Conservation (phyloP, 192 early-diverging fungal genomes). For the Umbelopsis sp. region DNA sequence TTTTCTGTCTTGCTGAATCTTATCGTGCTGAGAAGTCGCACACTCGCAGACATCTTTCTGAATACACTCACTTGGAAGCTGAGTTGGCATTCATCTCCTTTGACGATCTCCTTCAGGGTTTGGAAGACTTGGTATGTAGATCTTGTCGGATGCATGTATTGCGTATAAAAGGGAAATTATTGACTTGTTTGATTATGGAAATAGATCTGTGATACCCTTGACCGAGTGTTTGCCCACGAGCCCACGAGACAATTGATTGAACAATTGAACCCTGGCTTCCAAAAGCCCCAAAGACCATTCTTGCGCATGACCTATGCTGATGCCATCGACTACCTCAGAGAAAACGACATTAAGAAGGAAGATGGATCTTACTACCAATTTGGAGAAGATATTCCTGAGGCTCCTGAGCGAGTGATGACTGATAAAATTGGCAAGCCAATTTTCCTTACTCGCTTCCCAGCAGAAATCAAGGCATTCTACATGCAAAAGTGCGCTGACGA, state of each 20-base stretch:
- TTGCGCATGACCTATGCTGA: conserved; percentile 95
- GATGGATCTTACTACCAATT: conserved; percentile 91
- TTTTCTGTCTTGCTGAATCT: conserved; percentile 94
- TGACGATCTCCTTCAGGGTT: conserved; percentile 80
- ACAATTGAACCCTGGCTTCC: conserved; percentile 92
- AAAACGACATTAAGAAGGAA: conserved; percentile 86
- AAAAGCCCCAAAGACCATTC: conserved; percentile 84
- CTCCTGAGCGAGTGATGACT: conserved; percentile 98
- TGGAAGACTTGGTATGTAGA: conserved; percentile 83
- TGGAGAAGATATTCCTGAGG: conserved; percentile 99
- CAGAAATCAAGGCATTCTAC: conserved; percentile 98
- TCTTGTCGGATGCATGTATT: no score
- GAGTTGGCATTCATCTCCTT: conserved; percentile 96
- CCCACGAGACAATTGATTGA: conserved; percentile 71
- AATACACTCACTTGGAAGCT: conserved; percentile 97
- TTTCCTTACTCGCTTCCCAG: conserved; percentile 95
- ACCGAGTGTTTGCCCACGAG: conserved; percentile 78
- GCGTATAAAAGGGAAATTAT: no score
- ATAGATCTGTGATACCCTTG: conserved; percentile 67
- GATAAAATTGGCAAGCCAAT: conserved; percentile 96
- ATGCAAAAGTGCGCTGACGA: conserved; percentile 94
- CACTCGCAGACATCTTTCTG: conserved; percentile 94
- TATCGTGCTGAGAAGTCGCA: conserved; percentile 98
- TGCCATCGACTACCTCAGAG: conserved; percentile 94
- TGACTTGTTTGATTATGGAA: neutral